Base-by-base conservation (phyloP, 2,329 filamentous ascomycete genomes). In the Fusarium sp. region DNA sequence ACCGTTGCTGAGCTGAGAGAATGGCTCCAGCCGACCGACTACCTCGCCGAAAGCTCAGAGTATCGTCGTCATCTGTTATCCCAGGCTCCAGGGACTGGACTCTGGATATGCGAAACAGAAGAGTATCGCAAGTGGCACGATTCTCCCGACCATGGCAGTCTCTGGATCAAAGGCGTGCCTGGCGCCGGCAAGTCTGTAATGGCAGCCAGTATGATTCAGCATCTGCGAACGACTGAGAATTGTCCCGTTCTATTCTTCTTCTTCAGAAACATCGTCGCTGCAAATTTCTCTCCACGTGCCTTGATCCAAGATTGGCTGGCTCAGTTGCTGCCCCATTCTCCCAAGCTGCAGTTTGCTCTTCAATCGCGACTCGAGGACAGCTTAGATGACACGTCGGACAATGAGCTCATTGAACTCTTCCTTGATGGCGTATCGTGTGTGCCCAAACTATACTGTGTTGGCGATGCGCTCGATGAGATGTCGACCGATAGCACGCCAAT, bases 1-100 rank as follows among this genome's bases (percentile, higher is more conserved):
- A 13, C 47, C 5, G n/a, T 78, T 35, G 66, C 63, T 22, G 17
- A 61, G 18, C 54, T 78, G 36, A 70, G 75, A n/a, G 51, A 76
- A 15, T 80, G 78, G 78, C 75, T 80, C 6, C 66, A 80, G 35
- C 78, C 78, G 1, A 80, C 77, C 4, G 77, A 80, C 35, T 80
- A 79, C 38, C 68, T 78, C 4, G 73, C 75, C 5, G 77, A 77
- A 3, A 77, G 74, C 8, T 71, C 77, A 22, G 78, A 80, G 39
- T 80, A 75, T 44, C 73, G 73, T 5, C 73, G 76, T 9, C 78
- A 80, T 50, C 63, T 79, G 0, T 41, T 67, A 5, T 77, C 77
- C 2, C 72, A 78, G 38, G 70, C 76, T 13, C 78, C 78, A 6
- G 76, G 77, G 0, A 80, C 78, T 6, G 78, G 78, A 0, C 50